These are phyloP conservation scores for Leptographium procerum DNA, from an alignment of 2,329 filamentous ascomycete genomes.

Conservation along the genomic window DNA sequence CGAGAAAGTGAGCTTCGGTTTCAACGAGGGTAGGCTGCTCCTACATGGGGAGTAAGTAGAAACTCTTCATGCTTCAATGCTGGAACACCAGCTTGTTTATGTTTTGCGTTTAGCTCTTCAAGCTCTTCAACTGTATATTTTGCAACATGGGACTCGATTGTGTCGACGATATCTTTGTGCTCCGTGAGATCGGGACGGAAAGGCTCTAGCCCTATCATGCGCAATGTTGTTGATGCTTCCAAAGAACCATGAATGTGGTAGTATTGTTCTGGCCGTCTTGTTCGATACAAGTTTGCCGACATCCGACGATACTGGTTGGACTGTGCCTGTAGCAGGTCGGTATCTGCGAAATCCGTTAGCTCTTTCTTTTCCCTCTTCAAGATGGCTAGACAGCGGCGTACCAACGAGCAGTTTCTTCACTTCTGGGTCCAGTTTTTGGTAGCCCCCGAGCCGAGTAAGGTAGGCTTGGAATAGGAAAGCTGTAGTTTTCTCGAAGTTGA, in stretches of 20 bases:
- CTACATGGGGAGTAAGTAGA: constrained; percentile 23
- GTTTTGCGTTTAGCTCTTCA: constrained; percentile 26
- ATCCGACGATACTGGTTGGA: constrained; percentile 46
- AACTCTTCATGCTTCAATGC: constrained; percentile 32
- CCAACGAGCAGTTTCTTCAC: constrained; percentile 25
- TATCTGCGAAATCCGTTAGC: constrained; percentile 26
- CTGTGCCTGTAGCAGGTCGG: constrained; percentile 59
- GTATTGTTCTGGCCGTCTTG: constrained; percentile 25
- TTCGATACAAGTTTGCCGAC: constrained; percentile 13
- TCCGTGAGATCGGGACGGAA: constrained; percentile 23
- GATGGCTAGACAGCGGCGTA: constrained; percentile 4
- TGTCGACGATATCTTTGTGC: constrained; percentile 34
- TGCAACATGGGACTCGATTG: constrained; percentile 37
- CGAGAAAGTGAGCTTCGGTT: no score
- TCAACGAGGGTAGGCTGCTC: not conserved
- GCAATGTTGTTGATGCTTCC: constrained; percentile 28
- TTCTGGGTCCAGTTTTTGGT: constrained; percentile 34
- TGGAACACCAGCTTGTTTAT: constrained; percentile 31
- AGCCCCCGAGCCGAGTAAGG: constrained; percentile 41
- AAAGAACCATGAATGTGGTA: constrained; percentile 46
- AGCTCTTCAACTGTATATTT: constrained; percentile 28
- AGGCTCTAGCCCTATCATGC: constrained; percentile 32
- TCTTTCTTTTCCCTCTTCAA: not conserved
- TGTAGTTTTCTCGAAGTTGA: constrained; percentile 41
- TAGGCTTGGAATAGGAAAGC: constrained; percentile 49